phyloP scores from a whole-genome alignment of 805 yeast species.

The Debaryomyces maramus region DNA sequence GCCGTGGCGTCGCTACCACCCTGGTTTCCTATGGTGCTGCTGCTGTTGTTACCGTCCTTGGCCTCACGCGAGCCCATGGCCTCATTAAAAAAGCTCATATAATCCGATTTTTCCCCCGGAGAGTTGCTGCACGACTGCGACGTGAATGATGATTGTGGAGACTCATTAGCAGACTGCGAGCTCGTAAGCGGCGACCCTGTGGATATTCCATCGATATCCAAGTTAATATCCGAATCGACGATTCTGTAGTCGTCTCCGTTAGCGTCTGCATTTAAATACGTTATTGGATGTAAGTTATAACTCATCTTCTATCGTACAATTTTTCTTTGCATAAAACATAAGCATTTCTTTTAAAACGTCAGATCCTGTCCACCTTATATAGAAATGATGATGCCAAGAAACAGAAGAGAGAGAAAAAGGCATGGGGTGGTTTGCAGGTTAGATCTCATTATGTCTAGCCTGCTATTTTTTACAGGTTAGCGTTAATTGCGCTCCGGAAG shows the following conservation, averaged over 20 bases:
- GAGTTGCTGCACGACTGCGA: constrained; percentile 39
- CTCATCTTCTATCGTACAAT: constrained; percentile 24
- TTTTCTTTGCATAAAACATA: neutral
- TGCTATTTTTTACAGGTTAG: no score
- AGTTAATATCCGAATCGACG: constrained; percentile 25
- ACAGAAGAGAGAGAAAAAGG: neutral
- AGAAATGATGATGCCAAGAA: neutral
- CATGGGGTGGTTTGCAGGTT: constrained; percentile 7
- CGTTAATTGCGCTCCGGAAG: no score
- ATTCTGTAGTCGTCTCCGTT: constrained; percentile 13
- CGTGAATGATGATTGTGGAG: constrained; percentile 39
- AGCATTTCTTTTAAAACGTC: no score
- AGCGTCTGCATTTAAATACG: constrained; percentile 39
- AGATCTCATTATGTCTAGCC: neutral
- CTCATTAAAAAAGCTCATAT: constrained; percentile 1
- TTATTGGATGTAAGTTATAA: constrained; percentile 46
- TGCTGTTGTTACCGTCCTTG: neutral
- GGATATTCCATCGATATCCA: constrained; percentile 29
- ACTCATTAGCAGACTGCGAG: constrained; percentile 26
- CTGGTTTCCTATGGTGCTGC: neutral
- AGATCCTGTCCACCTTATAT: no score
- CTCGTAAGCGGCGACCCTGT: constrained; percentile 26
- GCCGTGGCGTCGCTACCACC: constrained; percentile 5
- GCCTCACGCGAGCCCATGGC: neutral
- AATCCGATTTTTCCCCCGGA: constrained; percentile 16